These are phyloP conservation scores for Antitrichia curtipendula DNA, from an alignment of 225 moss, liverwort and hornwort genomes.

Conservation along the genomic window DNA sequence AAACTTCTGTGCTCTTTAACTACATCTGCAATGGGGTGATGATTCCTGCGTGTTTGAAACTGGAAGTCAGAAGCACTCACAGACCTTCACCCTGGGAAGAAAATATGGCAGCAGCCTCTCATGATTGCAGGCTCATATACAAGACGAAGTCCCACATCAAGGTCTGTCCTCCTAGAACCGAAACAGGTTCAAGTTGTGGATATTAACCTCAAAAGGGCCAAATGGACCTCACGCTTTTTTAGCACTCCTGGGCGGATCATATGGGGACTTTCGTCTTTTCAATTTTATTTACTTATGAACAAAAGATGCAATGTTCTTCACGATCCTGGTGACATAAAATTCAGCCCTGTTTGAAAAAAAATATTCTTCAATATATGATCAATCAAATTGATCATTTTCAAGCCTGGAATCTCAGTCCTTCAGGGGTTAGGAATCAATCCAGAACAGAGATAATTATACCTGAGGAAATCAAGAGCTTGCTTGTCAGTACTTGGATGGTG, in stretches of 20 bases:
- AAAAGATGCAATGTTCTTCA: neutral
- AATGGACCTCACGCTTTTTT: neutral
- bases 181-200: neutral
- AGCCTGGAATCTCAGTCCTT: neutral
- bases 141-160: neutral
- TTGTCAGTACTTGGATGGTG: constrained; percentile 96
- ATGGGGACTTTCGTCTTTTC: neutral
- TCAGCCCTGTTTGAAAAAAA: neutral
- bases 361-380: neutral
- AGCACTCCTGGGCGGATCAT: neutral
- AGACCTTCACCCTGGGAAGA: neutral
- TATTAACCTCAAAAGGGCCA: neutral
- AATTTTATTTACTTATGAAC: neutral
- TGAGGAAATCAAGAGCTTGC: constrained; percentile 73
- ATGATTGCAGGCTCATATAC: neutral
- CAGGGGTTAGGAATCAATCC: neutral
- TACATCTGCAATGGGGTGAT: constrained; percentile 69
- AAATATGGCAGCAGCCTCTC: neutral
- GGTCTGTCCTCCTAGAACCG: neutral
- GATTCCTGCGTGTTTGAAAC: constrained; percentile 31
- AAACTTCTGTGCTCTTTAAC: constrained; percentile 85
- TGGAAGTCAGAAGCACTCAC: neutral
- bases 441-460: constrained; percentile 15
- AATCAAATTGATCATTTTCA: neutral
- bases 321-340: neutral